These are phyloP conservation scores for Hura crepitans DNA, from an alignment of 441 rosid species.

Conservation along the genomic window DNA sequence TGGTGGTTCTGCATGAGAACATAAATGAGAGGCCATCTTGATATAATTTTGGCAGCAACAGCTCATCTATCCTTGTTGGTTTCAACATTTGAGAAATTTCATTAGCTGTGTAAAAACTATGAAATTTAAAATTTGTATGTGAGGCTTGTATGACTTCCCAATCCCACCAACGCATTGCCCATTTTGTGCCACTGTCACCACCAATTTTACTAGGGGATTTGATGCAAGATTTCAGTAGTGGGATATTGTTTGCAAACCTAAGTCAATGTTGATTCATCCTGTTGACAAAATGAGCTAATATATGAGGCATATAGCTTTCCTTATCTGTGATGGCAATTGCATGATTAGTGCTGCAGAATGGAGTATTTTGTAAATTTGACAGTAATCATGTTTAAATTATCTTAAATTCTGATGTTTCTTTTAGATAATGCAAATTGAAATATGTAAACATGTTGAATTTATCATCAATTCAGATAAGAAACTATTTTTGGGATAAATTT, in stretches of 20 bases:
- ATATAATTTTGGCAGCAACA: neutral
- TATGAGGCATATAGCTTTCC: neutral
- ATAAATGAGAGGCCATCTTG: neutral
- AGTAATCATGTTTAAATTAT: neutral
- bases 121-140: neutral
- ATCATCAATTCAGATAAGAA: neutral
- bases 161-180: neutral
- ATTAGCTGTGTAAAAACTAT: neutral
- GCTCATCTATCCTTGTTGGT: conserved; percentile 4
- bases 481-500: neutral
- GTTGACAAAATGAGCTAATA: neutral
- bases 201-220: neutral
- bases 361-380: neutral
- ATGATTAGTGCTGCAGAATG: neutral
- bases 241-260: neutral
- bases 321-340: neutral
- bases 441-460: too few relatives aligned
- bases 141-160: neutral
- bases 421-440: too few relatives aligned
- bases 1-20: neutral
- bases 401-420: neutral
- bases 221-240: neutral
- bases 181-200: neutral
- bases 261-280: neutral
- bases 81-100: neutral